Evolutionary conservation across 768 basidiomycete species (phyloP), one percentile per base, ranked within the genome.

Genomic region (Boletus rufocinnamomeus): DNA sequence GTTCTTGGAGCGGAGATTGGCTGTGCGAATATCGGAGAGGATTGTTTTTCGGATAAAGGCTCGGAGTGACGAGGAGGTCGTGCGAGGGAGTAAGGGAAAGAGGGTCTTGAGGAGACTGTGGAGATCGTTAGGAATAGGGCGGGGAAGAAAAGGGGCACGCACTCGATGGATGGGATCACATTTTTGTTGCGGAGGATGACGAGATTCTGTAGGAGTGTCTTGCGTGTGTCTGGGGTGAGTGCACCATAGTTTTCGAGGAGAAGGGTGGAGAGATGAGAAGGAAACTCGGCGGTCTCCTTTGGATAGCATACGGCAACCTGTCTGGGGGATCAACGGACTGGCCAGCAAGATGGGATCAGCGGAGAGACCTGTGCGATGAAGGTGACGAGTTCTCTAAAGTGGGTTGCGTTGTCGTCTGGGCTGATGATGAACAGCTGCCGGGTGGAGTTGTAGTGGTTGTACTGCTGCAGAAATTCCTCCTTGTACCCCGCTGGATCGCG

Each of bases 401-500:
- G 85, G 35, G 87, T 79, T 0, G 89, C 88, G 66, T 95, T 90
- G 67, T 95, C 94, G 67, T 86, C 85, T 2, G 95, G 92, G 68
- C 86, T 86, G 59, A 88, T 78, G 65, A 82, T 81, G 67, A 95
- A 94, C 61, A 99, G 90, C 66, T 93, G 84, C 35, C 91, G 84
- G 55, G 90, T 87, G 63, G 87, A 90, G 64, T 90, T 84, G 75
- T 95, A 98, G 73, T 96, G 93, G 59, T 91, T 92, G 89, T 94
- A 97, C 80, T 99, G 96, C 63, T 93, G 93, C 17, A 95, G 70
- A 65, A 98, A 99, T 66, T 99, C 97, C 60, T 98, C 96, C 70
- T 85, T 89, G 79, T 99, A 98, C 0, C 84, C 87, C 10, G 77
- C 74, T 4, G 96, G 91, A 72, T 97, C 93, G 45, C 97, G 84